Evolutionary conservation across 2,329 filamentous ascomycete genomes (phyloP), one percentile per base, ranked within the genome.

Genomic region (Scleromitrula shiraiana): DNA sequence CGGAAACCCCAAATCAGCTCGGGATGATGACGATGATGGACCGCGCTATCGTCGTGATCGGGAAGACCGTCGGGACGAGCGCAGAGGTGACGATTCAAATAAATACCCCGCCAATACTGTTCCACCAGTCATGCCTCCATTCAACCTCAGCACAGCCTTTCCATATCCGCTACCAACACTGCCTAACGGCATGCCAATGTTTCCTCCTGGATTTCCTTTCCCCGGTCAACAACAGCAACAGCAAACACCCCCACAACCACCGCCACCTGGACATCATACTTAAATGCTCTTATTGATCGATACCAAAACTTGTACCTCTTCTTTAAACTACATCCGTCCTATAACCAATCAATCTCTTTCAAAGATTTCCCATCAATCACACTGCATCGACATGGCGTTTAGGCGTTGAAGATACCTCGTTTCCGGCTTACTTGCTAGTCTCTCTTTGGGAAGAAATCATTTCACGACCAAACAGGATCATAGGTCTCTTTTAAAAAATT

Each of bases 1-100:
- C 45, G 80, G 80, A 29, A 73, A 73, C 57, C 80, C 80, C 43
- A 82, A 81, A 59, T 83, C 78, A 17, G 59, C 48, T 47, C 59
- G 62, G 9, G 60, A 61, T 33, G 57, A 57, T 14, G 61, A 64
- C 9, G 60, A 63, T 20, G 62, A 42, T 30, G 49, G 45, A 26
- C 51, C 49, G n/a, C 56, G 56, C 22, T 48, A 50, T 29, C 56
- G 56, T 24, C 54, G 59, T 33, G 47, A 50, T 40, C 41, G 47
- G 17, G 47, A 50, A 9, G 41, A 45, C 22, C 47, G 51, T 37
- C 50, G 50, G 22, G 50, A 48, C 23, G 41, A 53, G 20, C 47
- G 39, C 33, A 38, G 42, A 5, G n/a, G n/a, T n/a, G 46, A 54
- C 26, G 54, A 55, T 32, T 52, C 53, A 20, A 51, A 55, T 12